Evolutionary conservation across 2,329 filamentous ascomycete genomes (phyloP), one percentile per base, ranked within the genome.

Genomic region (Botrytis porri): DNA sequence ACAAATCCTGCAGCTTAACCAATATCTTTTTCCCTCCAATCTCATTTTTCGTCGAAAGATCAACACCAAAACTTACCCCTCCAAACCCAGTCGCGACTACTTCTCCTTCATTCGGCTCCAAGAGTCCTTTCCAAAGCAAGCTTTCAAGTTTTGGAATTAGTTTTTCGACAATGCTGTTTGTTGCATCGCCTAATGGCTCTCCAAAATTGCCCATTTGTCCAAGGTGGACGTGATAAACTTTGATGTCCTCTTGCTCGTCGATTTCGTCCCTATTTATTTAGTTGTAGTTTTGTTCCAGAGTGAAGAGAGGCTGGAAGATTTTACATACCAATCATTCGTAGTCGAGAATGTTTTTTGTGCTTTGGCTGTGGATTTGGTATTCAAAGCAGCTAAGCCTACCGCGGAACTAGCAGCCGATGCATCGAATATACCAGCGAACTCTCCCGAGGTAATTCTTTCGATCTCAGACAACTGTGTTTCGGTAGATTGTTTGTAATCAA

Each of bases 401-500:
- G 32, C 22, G 16, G 45, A n/a, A 45, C 60, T 71, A 1, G 60
- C 60, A 41, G 69, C 69, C 22, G 69, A 71, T 25, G 60, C 69
- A 43, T 71, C 69, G 9, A 71, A 66, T 54, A 71, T 32, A 41
- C 43, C 69, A 4, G 61, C 69, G 3, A 71, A 71, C 12, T 71
- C 62, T 41, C 69, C 69, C 25, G 29, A 54, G n/a, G 69, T 71
- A 12, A 57, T 59, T 12, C 37, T 66, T 62, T 51, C 5, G 12
- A 69, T 48, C 10, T 67, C 63, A 63, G 51, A 71, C 20, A 72
- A 37, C 63, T 69, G 43, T 3, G 3, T 32, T 29, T 43, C 41
- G 12, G 20, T 43, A 35, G 1, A 74, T 41, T 54, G 72, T 39
- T 80, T 78, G 72, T 80, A 80, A 69, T 82, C 78, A 48, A 83